Evolutionary conservation across 805 yeast species (phyloP), one percentile per base, ranked within the genome.

Genomic region (Pichia californica): DNA sequence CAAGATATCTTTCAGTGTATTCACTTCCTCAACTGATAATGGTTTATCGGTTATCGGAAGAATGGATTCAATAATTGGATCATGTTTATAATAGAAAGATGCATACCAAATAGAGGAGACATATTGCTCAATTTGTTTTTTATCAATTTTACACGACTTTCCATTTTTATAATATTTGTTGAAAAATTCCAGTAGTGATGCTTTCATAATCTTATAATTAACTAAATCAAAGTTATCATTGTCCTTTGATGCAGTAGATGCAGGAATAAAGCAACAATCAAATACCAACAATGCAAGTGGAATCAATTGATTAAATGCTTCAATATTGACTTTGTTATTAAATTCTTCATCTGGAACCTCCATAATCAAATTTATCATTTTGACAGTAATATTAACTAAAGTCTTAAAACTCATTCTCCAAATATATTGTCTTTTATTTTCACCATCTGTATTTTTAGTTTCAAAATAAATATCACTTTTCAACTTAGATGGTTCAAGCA

Each of bases 71-170:
- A 43, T 35, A 9, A 49, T n/a, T 38, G 73, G 83, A 59, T 71
- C 84, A 29, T 67, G 68, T 44, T 70, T 76, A 65, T 75, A 83
- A 23, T 76, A 61, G 50, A 70, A 83, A 1, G 91, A 82, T 19
- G 75, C 67, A 1, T 63, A 56, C 75, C 85, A 82, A 2, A 88
- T 52, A 1, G 71, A 59, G 5, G 68, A 57, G 2, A 82, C 56
- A 36, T 78, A 69, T 10, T 62, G 63, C 10, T 68, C 67, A 11
- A 81, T 52, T 18, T 69, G 57, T 1, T 52, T 52, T 14, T 40
- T 37, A 5, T 51, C 32, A 16, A 48, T 32, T 4, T 38, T 23
- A 18, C 26, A 39, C 1, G 2, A 11, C 16, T n/a, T 21, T 11
- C 34, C 13, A 3, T 39, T 19, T 14, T 36, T 23, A 32, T 38